Evolutionary conservation across 306 rosid species (phyloP).

Genomic region (Vigna reflexopilosa): DNA sequence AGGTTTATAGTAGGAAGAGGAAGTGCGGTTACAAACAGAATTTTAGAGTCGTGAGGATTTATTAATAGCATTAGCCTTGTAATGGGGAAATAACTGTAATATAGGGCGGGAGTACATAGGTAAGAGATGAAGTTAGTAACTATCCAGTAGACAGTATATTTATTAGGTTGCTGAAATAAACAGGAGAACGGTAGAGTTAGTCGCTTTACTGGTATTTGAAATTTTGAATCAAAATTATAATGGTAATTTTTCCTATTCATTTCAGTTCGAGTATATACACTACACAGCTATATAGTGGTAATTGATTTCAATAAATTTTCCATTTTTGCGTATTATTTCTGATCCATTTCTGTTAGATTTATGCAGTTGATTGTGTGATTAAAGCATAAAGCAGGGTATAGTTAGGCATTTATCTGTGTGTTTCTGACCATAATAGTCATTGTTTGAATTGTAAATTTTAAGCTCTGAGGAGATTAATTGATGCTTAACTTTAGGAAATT

Average conservation of each 20-base stretch:
- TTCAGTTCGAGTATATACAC: neutral
- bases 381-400: constrained; percentile 23
- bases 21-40: neutral
- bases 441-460: constrained; percentile 16
- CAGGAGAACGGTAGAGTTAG: neutral
- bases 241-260: neutral
- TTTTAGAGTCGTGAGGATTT: neutral
- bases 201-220: neutral
- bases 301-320: neutral
- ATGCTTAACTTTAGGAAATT: constrained; percentile 35
- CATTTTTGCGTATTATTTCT: neutral
- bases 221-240: neutral
- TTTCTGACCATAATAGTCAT: neutral
- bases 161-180: neutral
- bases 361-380: constrained; percentile 32
- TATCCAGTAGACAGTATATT: neutral
- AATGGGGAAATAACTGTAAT: neutral
- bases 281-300: neutral
- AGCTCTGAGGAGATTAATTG: constrained; percentile 34
- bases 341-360: constrained; percentile 7
- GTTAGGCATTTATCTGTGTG: constrained; percentile 2
- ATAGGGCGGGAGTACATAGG: neutral
- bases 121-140: neutral
- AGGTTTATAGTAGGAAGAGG: neutral
- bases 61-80: neutral